Evolutionary conservation across 2,329 filamentous ascomycete genomes (phyloP).

Genomic region (Juglanconis sp.): DNA sequence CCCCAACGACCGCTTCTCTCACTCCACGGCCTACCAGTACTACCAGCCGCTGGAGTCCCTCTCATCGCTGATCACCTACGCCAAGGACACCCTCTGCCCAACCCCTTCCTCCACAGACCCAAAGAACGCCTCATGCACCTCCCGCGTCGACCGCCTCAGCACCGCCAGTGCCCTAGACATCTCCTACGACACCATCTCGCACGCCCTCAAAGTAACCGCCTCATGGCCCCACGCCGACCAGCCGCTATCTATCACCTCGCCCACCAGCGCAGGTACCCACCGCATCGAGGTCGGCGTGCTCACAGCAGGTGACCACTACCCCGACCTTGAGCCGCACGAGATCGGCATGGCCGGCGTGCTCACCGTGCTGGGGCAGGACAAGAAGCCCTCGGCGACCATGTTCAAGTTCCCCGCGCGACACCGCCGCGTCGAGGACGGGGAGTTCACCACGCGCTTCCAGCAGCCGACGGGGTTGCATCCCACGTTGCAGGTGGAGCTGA

Average conservation of each 20-base stretch:
- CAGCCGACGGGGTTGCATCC: slow-evolving; percentile 80
- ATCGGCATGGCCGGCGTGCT: slow-evolving; percentile 76
- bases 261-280: slow-evolving; percentile 33
- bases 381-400: slow-evolving; percentile 68
- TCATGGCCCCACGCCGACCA: slow-evolving; percentile 55
- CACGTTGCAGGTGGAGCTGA: slow-evolving; percentile 66
- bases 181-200: slow-evolving; percentile 68
- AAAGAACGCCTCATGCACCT: slow-evolving; percentile 40
- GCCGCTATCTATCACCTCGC: slow-evolving; percentile 37
- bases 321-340: slow-evolving; percentile 64
- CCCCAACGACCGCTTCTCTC: slow-evolving; percentile 54
- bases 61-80: slow-evolving; percentile 49
- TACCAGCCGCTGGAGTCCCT: slow-evolving; percentile 63
- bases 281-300: slow-evolving; percentile 81
- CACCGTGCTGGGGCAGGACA: slow-evolving; percentile 72
- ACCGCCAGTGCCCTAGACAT: slow-evolving; percentile 69
- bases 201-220: slow-evolving; percentile 62
- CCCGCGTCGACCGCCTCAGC: slow-evolving; percentile 40
- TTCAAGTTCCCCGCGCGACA: slow-evolving; percentile 86
- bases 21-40: slow-evolving; percentile 65
- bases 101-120: slow-evolving; percentile 18
- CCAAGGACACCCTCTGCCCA: slow-evolving; percentile 50
- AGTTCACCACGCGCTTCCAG: slow-evolving; percentile 64
- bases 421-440: slow-evolving; percentile 45
- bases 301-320: slow-evolving; percentile 54